These are phyloP conservation scores for Colletotrichum sp. DNA, from an alignment of 2,329 filamentous ascomycete genomes.

Conservation along the genomic window DNA sequence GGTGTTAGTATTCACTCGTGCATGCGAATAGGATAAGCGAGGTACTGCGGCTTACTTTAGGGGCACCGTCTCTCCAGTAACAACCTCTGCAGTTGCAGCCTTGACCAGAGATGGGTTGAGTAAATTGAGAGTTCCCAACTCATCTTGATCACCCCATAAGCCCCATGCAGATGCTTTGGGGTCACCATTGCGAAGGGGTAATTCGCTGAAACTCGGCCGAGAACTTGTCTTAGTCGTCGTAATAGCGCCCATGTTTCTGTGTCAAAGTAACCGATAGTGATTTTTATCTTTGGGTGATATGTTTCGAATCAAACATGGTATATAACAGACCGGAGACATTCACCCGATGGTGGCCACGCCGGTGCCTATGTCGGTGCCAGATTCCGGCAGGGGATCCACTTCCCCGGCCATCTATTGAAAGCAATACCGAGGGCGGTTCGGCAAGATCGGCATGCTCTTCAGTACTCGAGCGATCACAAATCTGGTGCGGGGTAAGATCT, in stretches of 20 bases:
- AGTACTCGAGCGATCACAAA: background rate
- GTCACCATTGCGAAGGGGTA: background rate
- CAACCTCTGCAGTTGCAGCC: background rate
- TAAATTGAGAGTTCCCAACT: constrained; percentile 14
- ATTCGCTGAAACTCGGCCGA: background rate
- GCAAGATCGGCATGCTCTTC: background rate
- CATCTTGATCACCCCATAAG: background rate
- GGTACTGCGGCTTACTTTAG: background rate
- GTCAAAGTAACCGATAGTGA: background rate
- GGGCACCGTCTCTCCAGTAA: background rate
- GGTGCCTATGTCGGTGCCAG: background rate
- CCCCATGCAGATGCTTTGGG: constrained; percentile 12
- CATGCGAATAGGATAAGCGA: fast-evolving
- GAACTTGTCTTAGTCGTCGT: background rate
- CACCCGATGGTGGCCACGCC: background rate
- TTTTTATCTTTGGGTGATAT: background rate
- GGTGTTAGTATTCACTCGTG: background rate
- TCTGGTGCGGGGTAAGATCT: background rate
- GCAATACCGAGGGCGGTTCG: background rate
- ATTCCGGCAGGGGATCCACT: background rate
- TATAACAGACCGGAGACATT: background rate
- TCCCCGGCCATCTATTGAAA: background rate
- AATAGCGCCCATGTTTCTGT: background rate
- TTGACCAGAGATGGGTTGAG: background rate
- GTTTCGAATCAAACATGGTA: background rate